Evolutionary conservation across 1,139 yeast genomes (phyloP).

Genomic region (Suhomyces wounanorum): DNA sequence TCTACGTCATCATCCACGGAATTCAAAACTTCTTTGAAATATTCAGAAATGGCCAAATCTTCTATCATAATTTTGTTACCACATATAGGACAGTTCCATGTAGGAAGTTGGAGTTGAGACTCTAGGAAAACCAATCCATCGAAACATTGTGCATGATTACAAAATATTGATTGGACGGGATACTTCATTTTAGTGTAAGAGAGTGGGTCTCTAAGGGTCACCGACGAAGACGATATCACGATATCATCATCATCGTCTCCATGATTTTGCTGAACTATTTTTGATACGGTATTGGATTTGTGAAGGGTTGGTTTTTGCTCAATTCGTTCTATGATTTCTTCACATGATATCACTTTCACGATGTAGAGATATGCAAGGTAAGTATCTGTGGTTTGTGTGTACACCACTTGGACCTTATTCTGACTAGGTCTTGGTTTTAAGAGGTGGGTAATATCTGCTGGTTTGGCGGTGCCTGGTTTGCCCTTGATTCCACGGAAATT

Average conservation of each 20-base stretch:
- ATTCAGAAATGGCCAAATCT: slow-evolving; percentile 65
- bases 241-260: slow-evolving; percentile 56
- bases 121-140: slow-evolving; percentile 63
- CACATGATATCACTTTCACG: slow-evolving; percentile 49
- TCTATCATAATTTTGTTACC: slow-evolving; percentile 41
- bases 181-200: slow-evolving; percentile 59
- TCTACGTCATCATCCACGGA: slow-evolving; percentile 51
- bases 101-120: slow-evolving; percentile 61
- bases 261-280: slow-evolving; percentile 34
- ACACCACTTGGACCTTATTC: slow-evolving; percentile 52
- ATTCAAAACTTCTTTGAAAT: slow-evolving; percentile 52
- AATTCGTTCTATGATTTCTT: slow-evolving; percentile 30
- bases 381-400: slow-evolving; percentile 51
- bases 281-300: slow-evolving; percentile 45
- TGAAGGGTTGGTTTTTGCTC: slow-evolving; percentile 47
- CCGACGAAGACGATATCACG: slow-evolving; percentile 54
- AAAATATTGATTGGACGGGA: slow-evolving; percentile 60
- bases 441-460: slow-evolving; percentile 60
- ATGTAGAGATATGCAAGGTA: slow-evolving; percentile 53
- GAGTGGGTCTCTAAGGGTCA: slow-evolving; percentile 65
- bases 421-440: slow-evolving; percentile 28
- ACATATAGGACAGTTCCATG: slow-evolving; percentile 74
- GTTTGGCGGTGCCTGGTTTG: slow-evolving; percentile 63
- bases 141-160: slow-evolving; percentile 73
- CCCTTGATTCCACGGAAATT: slow-evolving; percentile 63